Conservation (phyloP, 2,329 filamentous ascomycete species). For the Verticillium tricorpus region DNA sequence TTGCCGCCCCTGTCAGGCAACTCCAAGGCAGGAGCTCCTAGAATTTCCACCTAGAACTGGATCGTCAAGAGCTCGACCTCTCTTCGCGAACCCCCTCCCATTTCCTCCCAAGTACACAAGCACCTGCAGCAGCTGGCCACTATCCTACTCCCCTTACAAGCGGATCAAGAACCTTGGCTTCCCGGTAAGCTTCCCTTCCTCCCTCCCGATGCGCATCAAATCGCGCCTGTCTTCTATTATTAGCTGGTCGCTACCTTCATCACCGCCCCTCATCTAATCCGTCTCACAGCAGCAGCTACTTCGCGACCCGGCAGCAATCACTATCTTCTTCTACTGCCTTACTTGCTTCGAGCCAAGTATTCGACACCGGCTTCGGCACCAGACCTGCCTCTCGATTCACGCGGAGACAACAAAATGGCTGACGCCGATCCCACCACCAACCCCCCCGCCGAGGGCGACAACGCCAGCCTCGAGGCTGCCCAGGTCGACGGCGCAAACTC, state of each 20-base stretch:
- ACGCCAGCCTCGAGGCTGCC: slow-evolving; percentile 15
- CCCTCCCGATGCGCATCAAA: not conserved
- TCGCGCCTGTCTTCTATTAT: not conserved
- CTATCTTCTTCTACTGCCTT: too few relatives aligned
- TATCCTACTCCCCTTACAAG: too few relatives aligned
- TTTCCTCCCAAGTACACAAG: not conserved
- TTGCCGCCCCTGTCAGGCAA: not conserved
- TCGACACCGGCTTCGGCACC: too few relatives aligned
- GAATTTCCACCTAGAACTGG: not conserved
- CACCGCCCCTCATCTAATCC: not conserved
- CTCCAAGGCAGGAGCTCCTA: not conserved
- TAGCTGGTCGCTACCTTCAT: not conserved
- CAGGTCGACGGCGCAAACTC: slow-evolving; percentile 37
- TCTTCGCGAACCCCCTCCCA: not conserved
- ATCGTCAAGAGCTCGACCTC: not conserved
- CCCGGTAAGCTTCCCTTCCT: not conserved
- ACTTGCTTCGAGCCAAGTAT: too few relatives aligned
- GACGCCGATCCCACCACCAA: slow-evolving; percentile 48
- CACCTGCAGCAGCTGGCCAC: not conserved
- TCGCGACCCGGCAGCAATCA: too few relatives aligned
- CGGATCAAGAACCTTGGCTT: not conserved
- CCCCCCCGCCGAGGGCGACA: slow-evolving; percentile 26
- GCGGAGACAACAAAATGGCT: slow-evolving; percentile 29
- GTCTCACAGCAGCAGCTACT: not conserved
- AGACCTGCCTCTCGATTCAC: not conserved